Evolutionary conservation across 495 filamentous ascomycete genomes (phyloP).

Genomic region (Pyrenula massariospora): DNA sequence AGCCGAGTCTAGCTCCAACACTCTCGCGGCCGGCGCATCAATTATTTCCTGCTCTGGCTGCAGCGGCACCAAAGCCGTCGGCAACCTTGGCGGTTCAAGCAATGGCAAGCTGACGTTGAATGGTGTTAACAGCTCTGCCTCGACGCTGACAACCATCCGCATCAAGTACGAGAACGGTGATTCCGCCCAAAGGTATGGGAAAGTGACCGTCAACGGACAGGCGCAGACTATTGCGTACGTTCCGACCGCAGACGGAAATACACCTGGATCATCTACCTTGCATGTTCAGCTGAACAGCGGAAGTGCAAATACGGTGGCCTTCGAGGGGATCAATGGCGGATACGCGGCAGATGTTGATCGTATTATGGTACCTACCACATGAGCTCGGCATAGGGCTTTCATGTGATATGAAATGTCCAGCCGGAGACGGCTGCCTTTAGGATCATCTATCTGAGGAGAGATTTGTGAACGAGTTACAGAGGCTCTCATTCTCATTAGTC

Average conservation of each 20-base stretch:
- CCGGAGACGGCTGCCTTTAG: too few species aligned
- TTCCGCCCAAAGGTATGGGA: constrained; percentile 34
- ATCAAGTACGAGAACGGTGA: constrained; percentile 44
- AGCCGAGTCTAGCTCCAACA: constrained; percentile 24
- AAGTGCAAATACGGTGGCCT: constrained; percentile 29
- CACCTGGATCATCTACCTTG: constrained; percentile 24
- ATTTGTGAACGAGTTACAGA: too few species aligned
- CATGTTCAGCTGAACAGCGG: constrained; percentile 28
- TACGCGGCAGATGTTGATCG: constrained; percentile 43
- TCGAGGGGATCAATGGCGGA: constrained; percentile 30
- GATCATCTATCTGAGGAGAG: too few species aligned
- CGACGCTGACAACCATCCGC: constrained; percentile 37
- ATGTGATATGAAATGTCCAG: too few species aligned
- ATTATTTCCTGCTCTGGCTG: constrained; percentile 33
- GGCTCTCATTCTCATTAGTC: too few species aligned
- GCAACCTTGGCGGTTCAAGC: constrained; percentile 41
- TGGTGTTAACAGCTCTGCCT: constrained; percentile 27
- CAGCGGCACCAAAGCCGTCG: constrained; percentile 30
- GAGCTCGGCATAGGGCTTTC: too few species aligned
- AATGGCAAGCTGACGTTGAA: constrained; percentile 34
- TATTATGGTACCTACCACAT: constrained; percentile 39
- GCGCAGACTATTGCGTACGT: constrained; percentile 36
- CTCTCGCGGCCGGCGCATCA: constrained; percentile 13
- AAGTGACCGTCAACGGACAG: constrained; percentile 45
- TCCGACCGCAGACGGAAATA: constrained; percentile 21